Evolutionary conservation across 2,329 filamentous ascomycete genomes (phyloP).

Genomic region (Ceratocystis colombiana): DNA sequence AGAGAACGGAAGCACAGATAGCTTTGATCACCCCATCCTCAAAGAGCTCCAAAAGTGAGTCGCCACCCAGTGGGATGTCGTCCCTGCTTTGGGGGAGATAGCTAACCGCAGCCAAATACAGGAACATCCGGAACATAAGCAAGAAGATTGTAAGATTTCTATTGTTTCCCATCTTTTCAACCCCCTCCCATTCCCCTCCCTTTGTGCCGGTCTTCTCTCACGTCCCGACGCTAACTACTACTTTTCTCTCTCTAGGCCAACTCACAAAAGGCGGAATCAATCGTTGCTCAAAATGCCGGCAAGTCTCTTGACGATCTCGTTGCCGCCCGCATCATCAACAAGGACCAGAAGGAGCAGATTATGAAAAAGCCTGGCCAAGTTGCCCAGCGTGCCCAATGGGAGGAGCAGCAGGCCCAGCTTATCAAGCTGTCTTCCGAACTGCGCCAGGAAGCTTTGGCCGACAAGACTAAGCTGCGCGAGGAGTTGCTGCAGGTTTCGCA

Average conservation of each 20-base stretch:
- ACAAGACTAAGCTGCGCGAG: conserved; percentile 53
- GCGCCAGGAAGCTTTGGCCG: conserved; percentile 47
- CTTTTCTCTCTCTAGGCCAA: conserved; percentile 43
- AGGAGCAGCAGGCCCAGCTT: conserved; percentile 64
- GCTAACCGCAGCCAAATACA: conserved; percentile 33
- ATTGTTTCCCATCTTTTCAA: conserved; percentile 19
- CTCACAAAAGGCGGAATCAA: conserved; percentile 59
- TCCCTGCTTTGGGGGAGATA: not conserved
- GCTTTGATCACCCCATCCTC: conserved; percentile 65
- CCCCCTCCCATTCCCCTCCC: not conserved
- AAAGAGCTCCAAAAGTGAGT: conserved; percentile 82
- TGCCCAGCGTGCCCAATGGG: conserved; percentile 55
- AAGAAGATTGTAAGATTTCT: conserved; percentile 74
- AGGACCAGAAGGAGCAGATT: conserved; percentile 67
- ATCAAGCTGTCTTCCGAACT: conserved; percentile 67
- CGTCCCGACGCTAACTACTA: not conserved
- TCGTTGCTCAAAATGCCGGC: conserved; percentile 58
- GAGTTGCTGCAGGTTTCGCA: conserved; percentile 42
- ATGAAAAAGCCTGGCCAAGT: conserved; percentile 66
- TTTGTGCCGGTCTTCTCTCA: not conserved
- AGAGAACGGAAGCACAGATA: conserved; percentile 48
- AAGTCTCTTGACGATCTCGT: conserved; percentile 67
- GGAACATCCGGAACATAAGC: conserved; percentile 80
- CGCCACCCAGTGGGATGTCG: conserved; percentile 1
- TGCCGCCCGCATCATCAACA: conserved; percentile 61